Percentiles rank a stretch among this genome's conserved stretches.
Conservation (phyloP, 148 eudicot species). For the Vaccinium vitisidaea region DNA sequence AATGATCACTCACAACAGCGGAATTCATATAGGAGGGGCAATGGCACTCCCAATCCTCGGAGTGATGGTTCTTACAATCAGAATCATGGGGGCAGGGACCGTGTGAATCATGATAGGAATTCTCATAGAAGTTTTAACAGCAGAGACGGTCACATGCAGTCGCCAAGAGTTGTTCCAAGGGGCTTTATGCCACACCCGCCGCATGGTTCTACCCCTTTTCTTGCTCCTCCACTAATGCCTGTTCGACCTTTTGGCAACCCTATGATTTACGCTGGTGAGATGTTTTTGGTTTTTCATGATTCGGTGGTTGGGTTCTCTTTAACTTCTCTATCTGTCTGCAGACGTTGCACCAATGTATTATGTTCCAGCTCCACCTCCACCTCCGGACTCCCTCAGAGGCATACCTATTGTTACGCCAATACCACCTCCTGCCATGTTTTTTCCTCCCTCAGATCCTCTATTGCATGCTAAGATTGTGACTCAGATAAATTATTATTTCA, state of each 20-base stretch:
- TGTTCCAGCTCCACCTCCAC: slow-evolving; percentile 30
- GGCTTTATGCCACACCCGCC: slow-evolving; percentile 44
- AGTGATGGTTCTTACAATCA: slow-evolving; percentile 67
- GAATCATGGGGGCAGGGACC: slow-evolving; percentile 55
- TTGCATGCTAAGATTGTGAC: slow-evolving; percentile 51
- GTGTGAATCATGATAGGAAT: slow-evolving; percentile 70
- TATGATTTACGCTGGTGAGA: slow-evolving; percentile 70
- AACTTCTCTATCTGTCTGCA: slow-evolving; percentile 31
- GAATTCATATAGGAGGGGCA: slow-evolving; percentile 51
- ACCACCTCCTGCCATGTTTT: slow-evolving; percentile 33
- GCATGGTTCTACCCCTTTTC: slow-evolving; percentile 38
- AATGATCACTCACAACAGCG: slow-evolving; percentile 59
- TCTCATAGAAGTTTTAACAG: slow-evolving; percentile 51
- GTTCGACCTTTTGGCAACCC: slow-evolving; percentile 47
- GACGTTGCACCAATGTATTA: slow-evolving; percentile 42
- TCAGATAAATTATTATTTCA: slow-evolving; percentile 88
- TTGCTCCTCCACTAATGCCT: slow-evolving; percentile 42
- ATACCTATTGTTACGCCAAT: slow-evolving; percentile 50
- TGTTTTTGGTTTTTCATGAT: slow-evolving; percentile 15
- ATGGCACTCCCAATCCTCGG: slow-evolving; percentile 55
- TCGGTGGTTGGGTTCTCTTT: slow-evolving; percentile 8
- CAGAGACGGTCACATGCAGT: slow-evolving; percentile 56
- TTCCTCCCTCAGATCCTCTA: slow-evolving; percentile 45
- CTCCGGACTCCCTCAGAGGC: slow-evolving; percentile 30
- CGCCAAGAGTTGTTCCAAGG: slow-evolving; percentile 46